These are phyloP conservation scores for Tephrocybe rancida DNA, from an alignment of 768 basidiomycete species.

Conservation along the genomic window DNA sequence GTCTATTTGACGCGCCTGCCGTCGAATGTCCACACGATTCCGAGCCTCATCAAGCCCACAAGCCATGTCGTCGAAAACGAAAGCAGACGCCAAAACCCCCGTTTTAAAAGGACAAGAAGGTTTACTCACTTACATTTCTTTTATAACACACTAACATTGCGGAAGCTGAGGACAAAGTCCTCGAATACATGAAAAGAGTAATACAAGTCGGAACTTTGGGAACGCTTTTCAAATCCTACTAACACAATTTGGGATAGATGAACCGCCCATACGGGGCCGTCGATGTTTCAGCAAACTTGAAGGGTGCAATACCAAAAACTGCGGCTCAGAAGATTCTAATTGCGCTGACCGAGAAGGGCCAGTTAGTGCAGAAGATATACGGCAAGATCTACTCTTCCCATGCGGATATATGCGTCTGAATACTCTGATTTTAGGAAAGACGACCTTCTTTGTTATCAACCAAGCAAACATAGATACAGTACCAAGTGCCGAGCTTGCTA, in stretches of 20 bases:
- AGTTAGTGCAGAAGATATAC: constrained; percentile 81
- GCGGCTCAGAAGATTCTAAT: constrained; percentile 83
- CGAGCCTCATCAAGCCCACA: neutral
- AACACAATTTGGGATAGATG: constrained; percentile 51
- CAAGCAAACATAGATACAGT: constrained; percentile 72
- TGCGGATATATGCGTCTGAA: constrained; percentile 14
- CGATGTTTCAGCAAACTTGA: constrained; percentile 89
- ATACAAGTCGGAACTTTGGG: neutral
- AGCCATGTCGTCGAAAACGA: constrained; percentile 53
- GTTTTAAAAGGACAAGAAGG: constrained; percentile 81
- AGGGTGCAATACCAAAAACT: constrained; percentile 85
- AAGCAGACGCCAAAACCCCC: constrained; percentile 53
- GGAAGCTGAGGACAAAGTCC: constrained; percentile 73
- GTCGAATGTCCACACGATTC: too few species aligned
- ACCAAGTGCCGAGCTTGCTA: constrained; percentile 58
- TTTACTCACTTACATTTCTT: neutral
- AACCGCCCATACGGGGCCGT: constrained; percentile 95
- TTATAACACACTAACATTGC: neutral
- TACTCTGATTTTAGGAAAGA: constrained; percentile 60
- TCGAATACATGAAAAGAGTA: constrained; percentile 81
- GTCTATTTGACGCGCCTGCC: neutral
- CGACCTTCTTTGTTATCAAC: constrained; percentile 85
- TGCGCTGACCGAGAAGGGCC: constrained; percentile 83
- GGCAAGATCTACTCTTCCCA: constrained; percentile 42
- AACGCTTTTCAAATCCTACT: neutral